Conservation (phyloP, 306 rosid genomes). For the Amphicarpaea edgeworthii region DNA sequence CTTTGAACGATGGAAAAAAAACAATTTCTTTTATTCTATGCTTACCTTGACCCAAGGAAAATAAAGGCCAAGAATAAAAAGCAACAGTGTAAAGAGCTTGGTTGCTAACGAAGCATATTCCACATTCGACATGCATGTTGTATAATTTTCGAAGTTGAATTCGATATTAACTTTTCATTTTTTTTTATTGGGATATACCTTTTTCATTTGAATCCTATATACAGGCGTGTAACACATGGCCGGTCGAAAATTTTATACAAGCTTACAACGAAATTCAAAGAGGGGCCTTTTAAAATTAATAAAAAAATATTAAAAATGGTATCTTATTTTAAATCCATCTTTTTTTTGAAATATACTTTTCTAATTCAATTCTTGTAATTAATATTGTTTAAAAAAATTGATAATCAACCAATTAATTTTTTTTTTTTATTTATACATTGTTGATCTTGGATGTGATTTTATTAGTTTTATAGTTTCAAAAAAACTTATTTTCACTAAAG, state of each 20-base stretch:
- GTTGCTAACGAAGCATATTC: constrained; percentile 25
- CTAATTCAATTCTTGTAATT: neutral
- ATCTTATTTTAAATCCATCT: neutral
- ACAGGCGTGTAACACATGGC: neutral
- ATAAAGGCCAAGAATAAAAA: constrained; percentile 22
- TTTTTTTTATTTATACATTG: neutral
- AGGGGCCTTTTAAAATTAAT: neutral
- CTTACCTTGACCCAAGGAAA: neutral
- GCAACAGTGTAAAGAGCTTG: neutral
- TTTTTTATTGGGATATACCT: too few species aligned
- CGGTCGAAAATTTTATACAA: too few species aligned
- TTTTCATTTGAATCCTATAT: neutral
- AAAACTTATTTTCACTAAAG: neutral
- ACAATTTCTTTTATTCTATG: constrained; percentile 8
- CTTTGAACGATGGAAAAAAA: constrained; percentile 17
- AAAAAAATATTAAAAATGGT: neutral
- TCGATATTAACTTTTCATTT: too few species aligned
- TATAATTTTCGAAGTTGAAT: neutral
- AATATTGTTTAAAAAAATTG: neutral
- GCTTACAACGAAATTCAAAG: neutral
- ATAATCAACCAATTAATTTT: neutral
- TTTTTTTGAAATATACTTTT: neutral
- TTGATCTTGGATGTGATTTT: neutral
- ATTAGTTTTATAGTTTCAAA: neutral
- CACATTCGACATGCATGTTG: neutral